Evolutionary conservation across 805 yeast genomes (phyloP), one percentile per base, ranked within the genome.

Genomic region (Pichia thaimueangensis): DNA sequence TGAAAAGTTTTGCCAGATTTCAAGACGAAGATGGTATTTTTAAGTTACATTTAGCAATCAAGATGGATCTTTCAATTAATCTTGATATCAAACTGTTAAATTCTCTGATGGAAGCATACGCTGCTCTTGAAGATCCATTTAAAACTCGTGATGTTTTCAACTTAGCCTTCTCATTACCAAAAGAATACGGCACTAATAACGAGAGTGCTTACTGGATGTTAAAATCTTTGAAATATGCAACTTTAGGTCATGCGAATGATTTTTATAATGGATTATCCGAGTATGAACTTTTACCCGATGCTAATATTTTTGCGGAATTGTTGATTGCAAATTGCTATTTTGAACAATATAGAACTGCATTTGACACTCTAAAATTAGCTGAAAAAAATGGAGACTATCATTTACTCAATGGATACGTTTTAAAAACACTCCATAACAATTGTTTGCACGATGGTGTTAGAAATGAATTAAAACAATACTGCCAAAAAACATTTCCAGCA

Each of bases 301-400:
- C 70, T 28, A 68, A 68, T 9, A 69, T 80, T 27, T 73, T 71
- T 54, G 70, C 69, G 31, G 86, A 82, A 56, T 80, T 74, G 51
- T 58, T 85, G 27, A 73, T 82, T 43, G 85, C 87, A 0, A 80
- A 82, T 56, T 81, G 84, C 46, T 80, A 80, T 50, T 78, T 78
- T 54, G 87, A 82, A 8, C 63, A 70, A 35, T 71, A 69, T 30
- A 70, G 70, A 9, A 70, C 73, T 3, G 93, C 93, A 0, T 60
- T 79, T 6, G 63, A 64, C 15, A 58, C 78, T 22, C 68, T 76
- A 4, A 64, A 67, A 17, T 66, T 65, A 23, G 70, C 78, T 58
- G 68, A 63, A 24, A 73, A 72, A 28, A 66, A 69, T 47, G 78
- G 73, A 30, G 64, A 59, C 21, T 58, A 74, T 5, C 46, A 47